Evolutionary conservation across 192 early-diverging fungal species (phyloP).

Genomic region (Funneliformis geosporum): DNA sequence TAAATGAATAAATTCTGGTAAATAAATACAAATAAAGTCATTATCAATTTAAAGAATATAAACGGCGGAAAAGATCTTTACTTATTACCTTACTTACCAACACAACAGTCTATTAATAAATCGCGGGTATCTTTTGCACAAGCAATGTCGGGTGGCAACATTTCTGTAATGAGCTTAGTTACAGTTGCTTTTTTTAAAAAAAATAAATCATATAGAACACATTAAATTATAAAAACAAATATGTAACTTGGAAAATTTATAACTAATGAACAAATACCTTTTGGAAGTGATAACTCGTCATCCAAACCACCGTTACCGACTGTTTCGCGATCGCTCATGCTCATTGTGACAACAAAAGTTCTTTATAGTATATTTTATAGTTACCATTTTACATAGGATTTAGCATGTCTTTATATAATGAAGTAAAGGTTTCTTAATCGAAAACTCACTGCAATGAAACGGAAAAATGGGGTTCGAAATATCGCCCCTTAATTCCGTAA

Average conservation of each 20-base stretch:
- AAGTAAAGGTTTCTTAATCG: slow-evolving; percentile 21
- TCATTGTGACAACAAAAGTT: slow-evolving; percentile 22
- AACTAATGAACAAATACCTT: slow-evolving; percentile 51
- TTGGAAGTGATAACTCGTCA: slow-evolving; percentile 90
- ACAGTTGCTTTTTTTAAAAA: slow-evolving; percentile 70
- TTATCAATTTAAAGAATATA: background rate
- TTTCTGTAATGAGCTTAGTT: slow-evolving; percentile 93
- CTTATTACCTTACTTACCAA: slow-evolving; percentile 58
- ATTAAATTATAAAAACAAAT: background rate
- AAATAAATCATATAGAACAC: background rate
- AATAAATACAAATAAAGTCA: background rate
- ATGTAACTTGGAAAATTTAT: background rate
- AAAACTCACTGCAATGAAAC: slow-evolving; percentile 11
- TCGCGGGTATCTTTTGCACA: slow-evolving; percentile 97
- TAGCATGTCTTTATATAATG: slow-evolving; percentile 26
- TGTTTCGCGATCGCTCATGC: slow-evolving; percentile 66
- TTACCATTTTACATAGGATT: background rate
- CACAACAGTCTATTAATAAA: slow-evolving; percentile 93
- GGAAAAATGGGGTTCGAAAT: background rate
- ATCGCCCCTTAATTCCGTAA: background rate
- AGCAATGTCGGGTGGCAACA: slow-evolving; percentile 86
- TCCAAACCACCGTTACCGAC: slow-evolving; percentile 48
- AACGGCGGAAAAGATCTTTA: background rate
- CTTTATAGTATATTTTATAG: background rate
- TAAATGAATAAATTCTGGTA: slow-evolving; percentile 91